Evolutionary conservation across 306 rosid genomes (phyloP).

Genomic region (Begonia loranthoides): DNA sequence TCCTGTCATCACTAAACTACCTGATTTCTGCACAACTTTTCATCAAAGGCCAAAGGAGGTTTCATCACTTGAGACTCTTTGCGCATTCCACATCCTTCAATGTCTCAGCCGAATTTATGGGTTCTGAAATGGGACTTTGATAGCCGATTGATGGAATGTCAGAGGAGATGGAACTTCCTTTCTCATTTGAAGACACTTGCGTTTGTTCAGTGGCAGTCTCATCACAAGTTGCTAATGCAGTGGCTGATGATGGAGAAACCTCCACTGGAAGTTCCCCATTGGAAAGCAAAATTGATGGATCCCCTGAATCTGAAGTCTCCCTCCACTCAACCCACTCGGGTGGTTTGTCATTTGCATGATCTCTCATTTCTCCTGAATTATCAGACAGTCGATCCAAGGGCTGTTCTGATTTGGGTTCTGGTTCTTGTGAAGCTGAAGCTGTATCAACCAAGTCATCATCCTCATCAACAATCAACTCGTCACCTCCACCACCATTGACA

Average conservation of each 20-base stretch:
- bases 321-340: conserved; percentile 99
- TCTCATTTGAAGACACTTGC: too few relatives aligned
- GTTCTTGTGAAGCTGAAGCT: conserved; percentile 57
- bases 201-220: too few relatives aligned
- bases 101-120: too few relatives aligned
- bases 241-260: background rate
- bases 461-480: conserved; percentile 43
- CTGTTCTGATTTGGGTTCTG: conserved; percentile 30
- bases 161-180: too few relatives aligned
- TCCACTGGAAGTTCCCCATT: conserved; percentile 48
- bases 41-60: too few relatives aligned
- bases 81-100: too few relatives aligned
- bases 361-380: conserved; percentile 16
- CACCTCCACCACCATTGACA: conserved; percentile 23
- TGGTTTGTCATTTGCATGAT: conserved; percentile 58
- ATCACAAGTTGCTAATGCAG: too few relatives aligned
- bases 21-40: too few relatives aligned
- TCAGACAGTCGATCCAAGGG: background rate
- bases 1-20: too few relatives aligned
- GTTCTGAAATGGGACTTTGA: too few relatives aligned
- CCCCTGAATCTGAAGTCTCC: conserved; percentile 66
- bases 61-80: too few relatives aligned
- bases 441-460: conserved; percentile 66
- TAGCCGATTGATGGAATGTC: too few relatives aligned
- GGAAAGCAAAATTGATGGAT: conserved; percentile 43